These are phyloP conservation scores for Mycogone perniciosa DNA, from an alignment of 2,329 filamentous ascomycete genomes.

Conservation along the genomic window DNA sequence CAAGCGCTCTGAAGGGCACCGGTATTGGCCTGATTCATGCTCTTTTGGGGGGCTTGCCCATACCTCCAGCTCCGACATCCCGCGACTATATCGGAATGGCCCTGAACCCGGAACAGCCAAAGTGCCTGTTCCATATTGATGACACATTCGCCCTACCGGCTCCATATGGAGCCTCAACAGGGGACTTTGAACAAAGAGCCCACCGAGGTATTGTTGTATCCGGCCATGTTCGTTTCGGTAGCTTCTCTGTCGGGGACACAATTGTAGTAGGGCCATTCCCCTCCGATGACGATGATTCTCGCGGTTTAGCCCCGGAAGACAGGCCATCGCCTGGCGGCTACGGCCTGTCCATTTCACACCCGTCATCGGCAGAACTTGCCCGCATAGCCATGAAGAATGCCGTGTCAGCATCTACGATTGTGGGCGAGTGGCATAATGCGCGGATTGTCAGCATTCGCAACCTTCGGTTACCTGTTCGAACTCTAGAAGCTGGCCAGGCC, in stretches of 20 bases:
- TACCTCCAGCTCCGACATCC: constrained; percentile 51
- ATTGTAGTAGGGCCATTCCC: constrained; percentile 76
- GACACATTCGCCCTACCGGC: constrained; percentile 75
- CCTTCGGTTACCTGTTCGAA: constrained; percentile 73
- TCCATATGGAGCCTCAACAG: constrained; percentile 38
- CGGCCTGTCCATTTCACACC: constrained; percentile 47
- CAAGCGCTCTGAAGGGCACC: constrained; percentile 77
- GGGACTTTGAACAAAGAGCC: constrained; percentile 10
- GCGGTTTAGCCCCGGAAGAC: constrained; percentile 36
- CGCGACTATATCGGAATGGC: constrained; percentile 49
- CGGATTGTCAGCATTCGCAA: constrained; percentile 83
- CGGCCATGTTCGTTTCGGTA: constrained; percentile 75
- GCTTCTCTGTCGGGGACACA: constrained; percentile 68
- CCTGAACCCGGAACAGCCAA: constrained; percentile 53
- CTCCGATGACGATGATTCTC: constrained; percentile 43
- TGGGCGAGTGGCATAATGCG: constrained; percentile 72
- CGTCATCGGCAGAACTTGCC: constrained; percentile 46
- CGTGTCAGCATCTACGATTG: constrained; percentile 44
- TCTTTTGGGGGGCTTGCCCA: constrained; percentile 67
- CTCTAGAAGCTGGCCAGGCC: constrained; percentile 72
- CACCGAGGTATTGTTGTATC: constrained; percentile 69
- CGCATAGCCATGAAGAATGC: constrained; percentile 48
- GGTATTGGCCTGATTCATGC: constrained; percentile 80
- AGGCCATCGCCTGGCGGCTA: constrained; percentile 41
- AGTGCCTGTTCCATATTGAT: constrained; percentile 78